Conservation (phyloP, 2,329 filamentous ascomycete species). For the Calycina marina region DNA sequence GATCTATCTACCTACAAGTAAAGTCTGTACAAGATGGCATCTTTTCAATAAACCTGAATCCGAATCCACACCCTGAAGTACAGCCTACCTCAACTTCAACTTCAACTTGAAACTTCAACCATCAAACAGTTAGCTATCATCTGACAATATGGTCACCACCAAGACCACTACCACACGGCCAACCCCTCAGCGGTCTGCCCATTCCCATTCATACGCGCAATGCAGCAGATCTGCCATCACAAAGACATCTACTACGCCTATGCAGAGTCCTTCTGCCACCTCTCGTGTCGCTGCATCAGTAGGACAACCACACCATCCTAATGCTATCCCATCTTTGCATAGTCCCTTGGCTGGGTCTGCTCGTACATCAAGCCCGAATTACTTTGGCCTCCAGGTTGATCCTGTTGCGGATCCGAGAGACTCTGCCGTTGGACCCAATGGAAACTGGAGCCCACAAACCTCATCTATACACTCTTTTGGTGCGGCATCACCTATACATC, state of each 20-base stretch:
- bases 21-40: no score
- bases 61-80: no score
- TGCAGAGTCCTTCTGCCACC: conserved; percentile 9
- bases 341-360: conserved; percentile 14
- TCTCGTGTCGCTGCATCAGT: conserved; percentile 17
- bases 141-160: no score
- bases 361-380: conserved; percentile 59
- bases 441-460: conserved; percentile 61
- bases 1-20: no score
- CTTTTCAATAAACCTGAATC: no score
- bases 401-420: conserved; percentile 44
- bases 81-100: no score
- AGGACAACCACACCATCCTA: conserved; percentile 16
- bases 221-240: conserved; percentile 9
- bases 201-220: conserved; percentile 14
- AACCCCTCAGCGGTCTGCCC: conserved; percentile 14
- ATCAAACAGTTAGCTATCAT: no score
- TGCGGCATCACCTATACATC: conserved; percentile 50
- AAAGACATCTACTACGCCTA: conserved; percentile 12
- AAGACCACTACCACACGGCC: conserved; percentile 18
- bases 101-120: no score
- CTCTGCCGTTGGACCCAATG: conserved; percentile 46
- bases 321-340: conserved; percentile 9
- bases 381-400: conserved; percentile 67
- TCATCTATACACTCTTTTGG: conserved; percentile 58